Evolutionary conservation across 176 grass and related monocot genomes (phyloP).

Genomic region (Guadua angustifolia): DNA sequence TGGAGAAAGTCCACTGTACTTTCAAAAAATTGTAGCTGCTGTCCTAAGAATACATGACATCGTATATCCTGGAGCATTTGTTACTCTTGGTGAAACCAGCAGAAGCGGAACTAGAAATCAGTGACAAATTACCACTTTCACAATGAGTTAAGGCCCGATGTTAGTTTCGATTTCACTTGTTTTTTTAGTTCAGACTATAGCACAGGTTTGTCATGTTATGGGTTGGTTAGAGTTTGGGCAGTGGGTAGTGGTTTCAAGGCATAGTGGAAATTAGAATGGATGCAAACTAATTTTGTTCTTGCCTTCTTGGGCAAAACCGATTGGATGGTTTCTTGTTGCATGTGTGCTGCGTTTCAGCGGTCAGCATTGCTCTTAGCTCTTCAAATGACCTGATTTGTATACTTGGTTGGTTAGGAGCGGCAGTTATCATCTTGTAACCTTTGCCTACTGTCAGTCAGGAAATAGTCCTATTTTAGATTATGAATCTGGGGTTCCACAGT

Average conservation of each 20-base stretch:
- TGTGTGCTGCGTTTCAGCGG: not conserved
- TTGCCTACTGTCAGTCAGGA: constrained; percentile 8
- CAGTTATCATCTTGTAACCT: not conserved
- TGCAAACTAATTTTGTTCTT: constrained; percentile 6
- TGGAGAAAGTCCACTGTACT: no score
- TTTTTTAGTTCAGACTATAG: not conserved
- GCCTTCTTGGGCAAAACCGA: constrained; percentile 11
- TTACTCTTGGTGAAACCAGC: constrained; percentile 1
- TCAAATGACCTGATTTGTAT: not conserved
- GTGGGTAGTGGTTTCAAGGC: no score
- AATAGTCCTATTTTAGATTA: constrained; percentile 8
- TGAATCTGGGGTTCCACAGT: constrained; percentile 30
- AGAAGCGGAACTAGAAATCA: not conserved
- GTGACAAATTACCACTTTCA: not conserved
- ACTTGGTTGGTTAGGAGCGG: not conserved
- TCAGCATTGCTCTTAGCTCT: not conserved
- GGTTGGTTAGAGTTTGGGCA: no score
- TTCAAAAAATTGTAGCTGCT: no score
- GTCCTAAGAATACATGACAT: no score
- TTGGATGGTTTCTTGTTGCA: constrained; percentile 17
- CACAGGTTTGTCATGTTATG: constrained; percentile 5
- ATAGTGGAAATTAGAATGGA: not conserved
- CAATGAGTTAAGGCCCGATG: not conserved
- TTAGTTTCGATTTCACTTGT: not conserved
- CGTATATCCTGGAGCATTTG: no score